phyloP scores from a whole-genome alignment of 179 eudicot genomes.

The Silene noctiflora region DNA sequence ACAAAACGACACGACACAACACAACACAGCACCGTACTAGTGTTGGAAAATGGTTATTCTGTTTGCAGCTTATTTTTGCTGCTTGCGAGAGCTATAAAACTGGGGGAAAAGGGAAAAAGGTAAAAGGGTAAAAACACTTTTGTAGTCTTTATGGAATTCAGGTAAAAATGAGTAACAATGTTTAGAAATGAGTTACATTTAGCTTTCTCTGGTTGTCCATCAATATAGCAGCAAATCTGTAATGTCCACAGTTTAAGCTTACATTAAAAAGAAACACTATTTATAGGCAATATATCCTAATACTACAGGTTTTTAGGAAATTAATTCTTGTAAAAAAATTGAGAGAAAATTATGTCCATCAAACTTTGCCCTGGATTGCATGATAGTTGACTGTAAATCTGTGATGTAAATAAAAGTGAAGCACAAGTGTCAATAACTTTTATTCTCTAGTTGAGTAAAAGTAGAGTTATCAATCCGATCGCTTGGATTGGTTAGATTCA shows the following conservation, averaged over 20 bases:
- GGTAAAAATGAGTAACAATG: background rate
- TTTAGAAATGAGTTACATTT: background rate
- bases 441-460: too few species aligned
- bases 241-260: slow-evolving; percentile 9
- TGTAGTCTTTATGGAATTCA: background rate
- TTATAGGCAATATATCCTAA: slow-evolving; percentile 2
- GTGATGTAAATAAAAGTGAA: background rate
- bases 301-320: too few species aligned
- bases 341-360: background rate
- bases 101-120: background rate
- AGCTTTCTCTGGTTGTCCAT: background rate
- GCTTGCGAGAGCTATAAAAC: slow-evolving; percentile 13
- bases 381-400: background rate
- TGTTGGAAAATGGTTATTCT: background rate
- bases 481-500: too few species aligned
- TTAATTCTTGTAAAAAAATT: background rate
- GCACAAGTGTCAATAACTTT: background rate
- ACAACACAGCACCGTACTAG: background rate
- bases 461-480: too few species aligned
- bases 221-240: background rate
- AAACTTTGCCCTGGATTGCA: background rate
- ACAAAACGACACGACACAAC: background rate
- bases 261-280: background rate
- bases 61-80: background rate
- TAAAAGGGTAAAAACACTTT: background rate